Evolutionary conservation across 2,329 filamentous ascomycete genomes (phyloP).

Genomic region (Xylariaceae sp.): DNA sequence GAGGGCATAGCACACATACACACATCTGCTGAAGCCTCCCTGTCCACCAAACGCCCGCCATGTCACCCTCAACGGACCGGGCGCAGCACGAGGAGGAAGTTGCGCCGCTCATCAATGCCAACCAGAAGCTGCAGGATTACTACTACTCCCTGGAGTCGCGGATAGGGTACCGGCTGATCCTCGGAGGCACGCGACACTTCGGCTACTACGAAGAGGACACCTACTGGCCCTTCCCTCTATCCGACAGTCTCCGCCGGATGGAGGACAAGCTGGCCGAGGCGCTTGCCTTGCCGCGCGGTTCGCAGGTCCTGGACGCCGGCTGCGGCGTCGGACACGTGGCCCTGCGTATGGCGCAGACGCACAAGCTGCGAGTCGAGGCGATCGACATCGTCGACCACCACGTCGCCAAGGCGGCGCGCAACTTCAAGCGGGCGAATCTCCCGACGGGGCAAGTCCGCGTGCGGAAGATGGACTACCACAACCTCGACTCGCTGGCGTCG

Average conservation of each 20-base stretch:
- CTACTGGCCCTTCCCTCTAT: conserved; percentile 11
- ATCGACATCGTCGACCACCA: conserved; percentile 48
- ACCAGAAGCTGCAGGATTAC: conserved; percentile 12
- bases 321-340: conserved; percentile 48
- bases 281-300: conserved; percentile 34
- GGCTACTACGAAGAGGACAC: conserved; percentile 13
- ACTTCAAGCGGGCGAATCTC: conserved; percentile 32
- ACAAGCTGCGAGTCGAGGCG: conserved; percentile 36
- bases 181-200: conserved; percentile 16
- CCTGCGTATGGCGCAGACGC: conserved; percentile 39
- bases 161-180: conserved; percentile 14
- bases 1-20: not conserved
- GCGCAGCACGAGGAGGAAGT: not conserved
- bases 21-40: not conserved
- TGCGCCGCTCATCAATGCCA: not conserved
- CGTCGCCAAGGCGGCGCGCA: conserved; percentile 36
- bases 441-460: conserved; percentile 24
- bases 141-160: conserved; percentile 16
- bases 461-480: conserved; percentile 45
- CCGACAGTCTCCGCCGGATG: conserved; percentile 33
- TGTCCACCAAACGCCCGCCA: not conserved
- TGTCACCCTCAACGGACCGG: not conserved
- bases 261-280: conserved; percentile 42
- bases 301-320: conserved; percentile 46
- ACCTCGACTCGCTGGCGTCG: conserved; percentile 38